A percentile compares a stretch with the other conserved stretches of the same genome.
Evolutionary conservation across 2,329 filamentous ascomycete genomes (phyloP).

Genomic region (Fusarium illudens): DNA sequence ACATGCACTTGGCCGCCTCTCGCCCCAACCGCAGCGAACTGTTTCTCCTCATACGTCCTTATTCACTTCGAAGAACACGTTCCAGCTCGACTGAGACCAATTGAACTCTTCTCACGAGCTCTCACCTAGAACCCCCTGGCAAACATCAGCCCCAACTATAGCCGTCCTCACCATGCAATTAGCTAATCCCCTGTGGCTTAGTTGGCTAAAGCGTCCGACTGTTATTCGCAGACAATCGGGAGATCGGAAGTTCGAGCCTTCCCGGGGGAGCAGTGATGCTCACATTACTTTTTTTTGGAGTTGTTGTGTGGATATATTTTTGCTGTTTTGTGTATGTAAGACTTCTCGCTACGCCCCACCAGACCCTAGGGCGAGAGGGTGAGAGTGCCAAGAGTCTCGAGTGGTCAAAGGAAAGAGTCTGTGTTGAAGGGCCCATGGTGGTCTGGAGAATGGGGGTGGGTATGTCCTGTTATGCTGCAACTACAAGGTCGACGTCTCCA

Average conservation of each 20-base stretch:
- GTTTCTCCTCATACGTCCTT: background rate
- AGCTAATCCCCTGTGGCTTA: conserved; percentile 37
- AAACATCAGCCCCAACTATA: background rate
- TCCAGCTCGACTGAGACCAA: background rate
- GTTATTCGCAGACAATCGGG: conserved; percentile 41
- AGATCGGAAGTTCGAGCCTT: conserved; percentile 45
- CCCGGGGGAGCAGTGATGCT: conserved; percentile 37
- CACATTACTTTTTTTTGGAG: conserved; percentile 9
- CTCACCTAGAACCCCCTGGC: background rate
- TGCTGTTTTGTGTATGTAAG: background rate
- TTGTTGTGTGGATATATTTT: background rate
- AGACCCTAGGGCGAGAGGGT: background rate
- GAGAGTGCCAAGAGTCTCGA: background rate
- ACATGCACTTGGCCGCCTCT: background rate
- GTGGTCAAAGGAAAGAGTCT: background rate
- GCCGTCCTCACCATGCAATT: conserved; percentile 5
- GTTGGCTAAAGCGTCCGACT: conserved; percentile 41
- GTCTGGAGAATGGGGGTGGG: background rate
- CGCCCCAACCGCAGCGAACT: background rate
- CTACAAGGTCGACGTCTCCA: too few species aligned
- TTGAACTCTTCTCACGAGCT: background rate
- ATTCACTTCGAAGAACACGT: too few species aligned
- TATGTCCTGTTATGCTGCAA: too few species aligned
- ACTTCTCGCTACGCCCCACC: background rate
- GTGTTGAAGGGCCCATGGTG: background rate